Evolutionary conservation across 257 asterid genomes (phyloP).

Genomic region (Datura wrightii): DNA sequence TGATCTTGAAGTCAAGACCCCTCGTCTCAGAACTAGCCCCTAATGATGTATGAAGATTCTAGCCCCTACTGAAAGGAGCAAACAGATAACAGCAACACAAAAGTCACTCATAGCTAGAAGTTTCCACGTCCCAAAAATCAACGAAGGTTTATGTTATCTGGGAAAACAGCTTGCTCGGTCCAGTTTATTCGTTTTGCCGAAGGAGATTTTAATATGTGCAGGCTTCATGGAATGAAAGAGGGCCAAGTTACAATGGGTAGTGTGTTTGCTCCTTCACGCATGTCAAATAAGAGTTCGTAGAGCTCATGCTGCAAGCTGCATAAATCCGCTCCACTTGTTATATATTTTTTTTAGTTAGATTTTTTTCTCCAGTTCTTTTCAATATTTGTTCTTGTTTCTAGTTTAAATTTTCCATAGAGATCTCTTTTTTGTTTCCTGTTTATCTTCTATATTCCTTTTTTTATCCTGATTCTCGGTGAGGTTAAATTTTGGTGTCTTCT

Average conservation of each 20-base stretch:
- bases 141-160: not conserved
- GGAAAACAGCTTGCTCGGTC: not conserved
- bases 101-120: not conserved
- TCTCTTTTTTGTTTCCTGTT: not conserved
- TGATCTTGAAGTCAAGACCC: slow-evolving; percentile 72
- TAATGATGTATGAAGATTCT: slow-evolving; percentile 65
- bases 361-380: too few relatives aligned
- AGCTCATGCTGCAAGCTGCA: too few relatives aligned
- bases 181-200: not conserved
- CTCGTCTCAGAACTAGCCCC: slow-evolving; percentile 57
- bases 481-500: not conserved
- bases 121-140: not conserved
- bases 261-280: too few relatives aligned
- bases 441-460: not conserved
- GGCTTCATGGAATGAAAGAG: not conserved
- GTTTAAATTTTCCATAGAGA: not conserved
- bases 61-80: slow-evolving; percentile 58
- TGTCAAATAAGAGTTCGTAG: too few relatives aligned
- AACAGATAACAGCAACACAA: slow-evolving; percentile 49
- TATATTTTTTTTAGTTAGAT: too few relatives aligned
- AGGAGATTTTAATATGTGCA: not conserved
- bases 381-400: not conserved
- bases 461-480: not conserved
- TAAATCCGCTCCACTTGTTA: too few relatives aligned
- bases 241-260: too few relatives aligned